Percentiles rank a stretch among this genome's conserved stretches.
These are phyloP conservation scores for Canavalia ensiformis DNA, from an alignment of 306 rosid genomes.

Conservation along the genomic window DNA sequence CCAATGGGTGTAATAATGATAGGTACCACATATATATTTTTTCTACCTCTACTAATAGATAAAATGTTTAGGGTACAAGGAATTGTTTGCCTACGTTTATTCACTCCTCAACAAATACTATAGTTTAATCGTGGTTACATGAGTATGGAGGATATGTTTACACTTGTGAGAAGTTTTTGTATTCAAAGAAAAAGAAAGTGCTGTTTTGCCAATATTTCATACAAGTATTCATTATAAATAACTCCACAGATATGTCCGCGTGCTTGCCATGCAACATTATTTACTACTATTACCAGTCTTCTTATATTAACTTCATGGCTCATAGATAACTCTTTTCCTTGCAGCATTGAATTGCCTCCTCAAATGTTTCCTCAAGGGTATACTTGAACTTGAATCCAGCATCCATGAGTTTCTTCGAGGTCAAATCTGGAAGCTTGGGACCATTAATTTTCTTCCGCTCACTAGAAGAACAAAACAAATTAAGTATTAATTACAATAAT, in stretches of 20 bases:
- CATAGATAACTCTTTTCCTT: slow-evolving; percentile 38
- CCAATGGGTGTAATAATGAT: too few species aligned
- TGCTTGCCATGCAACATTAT: not conserved
- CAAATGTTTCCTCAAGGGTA: slow-evolving; percentile 58
- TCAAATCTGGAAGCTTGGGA: slow-evolving; percentile 23
- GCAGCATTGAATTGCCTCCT: slow-evolving; percentile 56
- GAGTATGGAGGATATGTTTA: too few species aligned
- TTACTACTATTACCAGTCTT: not conserved
- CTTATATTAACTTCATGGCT: not conserved
- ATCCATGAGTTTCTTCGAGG: slow-evolving; percentile 63
- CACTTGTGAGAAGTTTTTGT: too few species aligned
- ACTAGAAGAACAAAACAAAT: slow-evolving; percentile 25
- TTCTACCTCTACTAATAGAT: too few species aligned
- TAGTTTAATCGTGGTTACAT: too few species aligned
- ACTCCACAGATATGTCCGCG: not conserved
- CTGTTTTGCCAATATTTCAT: not conserved
- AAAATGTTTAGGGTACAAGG: too few species aligned
- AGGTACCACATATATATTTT: too few species aligned
- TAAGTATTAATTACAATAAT: not conserved
- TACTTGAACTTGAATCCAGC: slow-evolving; percentile 61
- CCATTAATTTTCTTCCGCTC: slow-evolving; percentile 46
- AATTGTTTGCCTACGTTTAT: too few species aligned
- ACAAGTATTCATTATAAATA: not conserved
- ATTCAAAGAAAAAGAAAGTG: too few species aligned
- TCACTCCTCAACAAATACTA: too few species aligned